These are phyloP conservation scores for Neonectria coccinea DNA, from an alignment of 2,329 filamentous ascomycete species.

Conservation along the genomic window DNA sequence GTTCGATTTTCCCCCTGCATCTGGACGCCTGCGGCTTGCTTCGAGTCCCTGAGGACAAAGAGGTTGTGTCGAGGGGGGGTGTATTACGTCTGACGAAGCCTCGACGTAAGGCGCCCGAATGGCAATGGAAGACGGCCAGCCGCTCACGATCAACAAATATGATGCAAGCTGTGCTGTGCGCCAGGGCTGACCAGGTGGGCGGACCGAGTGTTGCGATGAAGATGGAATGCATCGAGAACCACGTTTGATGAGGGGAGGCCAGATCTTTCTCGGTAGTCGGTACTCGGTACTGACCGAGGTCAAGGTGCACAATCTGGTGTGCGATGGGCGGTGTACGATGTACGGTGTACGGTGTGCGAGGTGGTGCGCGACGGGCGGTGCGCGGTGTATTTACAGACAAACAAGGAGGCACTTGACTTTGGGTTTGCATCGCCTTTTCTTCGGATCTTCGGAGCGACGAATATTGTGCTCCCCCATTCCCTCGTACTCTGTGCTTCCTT, in stretches of 20 bases:
- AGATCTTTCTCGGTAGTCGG: not conserved
- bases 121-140: not conserved
- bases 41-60: not conserved
- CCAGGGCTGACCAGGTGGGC: not conserved
- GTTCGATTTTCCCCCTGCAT: not conserved
- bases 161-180: not conserved
- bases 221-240: not conserved
- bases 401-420: not conserved
- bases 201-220: not conserved
- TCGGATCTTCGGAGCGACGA: not conserved
- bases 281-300: slow-evolving; percentile 1
- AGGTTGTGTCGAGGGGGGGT: not conserved
- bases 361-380: too few relatives aligned
- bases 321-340: not conserved
- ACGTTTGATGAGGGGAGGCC: not conserved
- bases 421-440: not conserved
- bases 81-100: slow-evolving; percentile 1
- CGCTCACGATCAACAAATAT: not conserved
- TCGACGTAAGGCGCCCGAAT: not conserved
- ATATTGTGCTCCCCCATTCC: not conserved
- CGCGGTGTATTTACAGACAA: not conserved
- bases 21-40: not conserved
- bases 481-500: not conserved
- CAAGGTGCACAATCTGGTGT: not conserved
- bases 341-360: too few relatives aligned